Evolutionary conservation across 2,329 filamentous ascomycete genomes (phyloP).

Genomic region (Fusarium sp.): DNA sequence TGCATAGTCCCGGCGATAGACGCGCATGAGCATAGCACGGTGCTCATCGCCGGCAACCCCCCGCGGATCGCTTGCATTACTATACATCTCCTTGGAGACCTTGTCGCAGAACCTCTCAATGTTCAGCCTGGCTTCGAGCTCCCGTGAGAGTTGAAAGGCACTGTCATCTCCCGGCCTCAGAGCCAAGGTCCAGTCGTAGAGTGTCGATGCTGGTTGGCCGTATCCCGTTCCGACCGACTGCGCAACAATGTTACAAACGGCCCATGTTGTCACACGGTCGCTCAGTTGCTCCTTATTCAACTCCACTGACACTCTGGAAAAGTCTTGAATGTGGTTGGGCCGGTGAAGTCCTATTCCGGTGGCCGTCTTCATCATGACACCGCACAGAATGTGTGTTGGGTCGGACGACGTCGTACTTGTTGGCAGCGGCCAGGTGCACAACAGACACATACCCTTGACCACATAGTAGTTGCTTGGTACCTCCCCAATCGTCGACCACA

Average conservation of each 20-base stretch:
- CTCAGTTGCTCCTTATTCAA: constrained; percentile 83
- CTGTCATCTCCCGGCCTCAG: constrained; percentile 70
- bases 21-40: constrained; percentile 73
- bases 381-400: constrained; percentile 83
- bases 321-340: constrained; percentile 85
- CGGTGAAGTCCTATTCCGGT: constrained; percentile 86
- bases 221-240: constrained; percentile 87
- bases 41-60: constrained; percentile 77
- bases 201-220: constrained; percentile 81
- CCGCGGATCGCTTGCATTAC: constrained; percentile 78
- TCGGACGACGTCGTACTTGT: constrained; percentile 85
- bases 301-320: constrained; percentile 79
- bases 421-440: constrained; percentile 86
- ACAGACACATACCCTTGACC: constrained; percentile 82
- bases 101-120: constrained; percentile 83
- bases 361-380: constrained; percentile 88
- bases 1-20: constrained; percentile 73
- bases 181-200: constrained; percentile 80
- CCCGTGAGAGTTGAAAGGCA: constrained; percentile 68
- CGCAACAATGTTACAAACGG: constrained; percentile 85
- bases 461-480: constrained; percentile 84
- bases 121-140: constrained; percentile 75
- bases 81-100: constrained; percentile 83
- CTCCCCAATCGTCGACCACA: constrained; percentile 82
- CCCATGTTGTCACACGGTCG: constrained; percentile 84